These are phyloP conservation scores for Tilletiopsis washingtonensis DNA, from an alignment of 1,284 basidiomycete genomes.

Conservation along the genomic window DNA sequence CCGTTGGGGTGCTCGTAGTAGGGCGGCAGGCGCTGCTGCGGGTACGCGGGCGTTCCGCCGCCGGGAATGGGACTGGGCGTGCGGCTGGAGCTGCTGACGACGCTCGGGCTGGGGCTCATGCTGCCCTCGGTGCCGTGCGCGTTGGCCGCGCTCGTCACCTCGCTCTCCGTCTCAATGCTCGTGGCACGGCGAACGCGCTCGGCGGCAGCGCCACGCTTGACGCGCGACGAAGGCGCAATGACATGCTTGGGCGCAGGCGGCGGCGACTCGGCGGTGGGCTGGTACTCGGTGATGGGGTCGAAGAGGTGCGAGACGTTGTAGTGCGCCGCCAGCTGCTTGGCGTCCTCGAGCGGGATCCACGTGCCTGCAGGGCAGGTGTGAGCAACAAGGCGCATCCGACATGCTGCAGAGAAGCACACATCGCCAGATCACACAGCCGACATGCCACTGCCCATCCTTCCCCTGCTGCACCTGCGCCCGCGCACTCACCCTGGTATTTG, in stretches of 20 bases:
- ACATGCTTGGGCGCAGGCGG: slow-evolving; percentile 97
- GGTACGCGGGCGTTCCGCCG: slow-evolving; percentile 15
- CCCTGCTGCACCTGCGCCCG: too few relatives aligned
- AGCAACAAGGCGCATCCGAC: not conserved
- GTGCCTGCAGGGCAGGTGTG: slow-evolving; percentile 68
- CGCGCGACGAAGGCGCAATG: slow-evolving; percentile 40
- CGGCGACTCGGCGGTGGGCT: slow-evolving; percentile 73
- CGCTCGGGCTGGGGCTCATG: slow-evolving; percentile 76
- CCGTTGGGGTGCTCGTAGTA: slow-evolving; percentile 6
- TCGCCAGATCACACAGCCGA: too few relatives aligned
- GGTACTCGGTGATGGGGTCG: slow-evolving; percentile 91
- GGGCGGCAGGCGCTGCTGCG: slow-evolving; percentile 12
- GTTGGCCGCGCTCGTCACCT: slow-evolving; percentile 20
- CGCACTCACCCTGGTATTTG: slow-evolving; percentile 84
- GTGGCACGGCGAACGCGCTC: slow-evolving; percentile 35
- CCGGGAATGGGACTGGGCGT: slow-evolving; percentile 66
- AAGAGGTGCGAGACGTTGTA: slow-evolving; percentile 84
- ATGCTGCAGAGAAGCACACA: not conserved
- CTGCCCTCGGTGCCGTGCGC: slow-evolving; percentile 53
- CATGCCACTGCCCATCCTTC: not conserved
- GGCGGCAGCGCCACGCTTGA: slow-evolving; percentile 32
- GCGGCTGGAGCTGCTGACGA: slow-evolving; percentile 72
- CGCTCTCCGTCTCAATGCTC: slow-evolving; percentile 42
- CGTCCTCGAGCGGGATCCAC: slow-evolving; percentile 94
- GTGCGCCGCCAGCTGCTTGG: slow-evolving; percentile 75